A percentile compares a stretch with the other conserved stretches of the same genome.
Conservation (phyloP, 805 yeast genomes). For the Nakazawaea pomicola region DNA sequence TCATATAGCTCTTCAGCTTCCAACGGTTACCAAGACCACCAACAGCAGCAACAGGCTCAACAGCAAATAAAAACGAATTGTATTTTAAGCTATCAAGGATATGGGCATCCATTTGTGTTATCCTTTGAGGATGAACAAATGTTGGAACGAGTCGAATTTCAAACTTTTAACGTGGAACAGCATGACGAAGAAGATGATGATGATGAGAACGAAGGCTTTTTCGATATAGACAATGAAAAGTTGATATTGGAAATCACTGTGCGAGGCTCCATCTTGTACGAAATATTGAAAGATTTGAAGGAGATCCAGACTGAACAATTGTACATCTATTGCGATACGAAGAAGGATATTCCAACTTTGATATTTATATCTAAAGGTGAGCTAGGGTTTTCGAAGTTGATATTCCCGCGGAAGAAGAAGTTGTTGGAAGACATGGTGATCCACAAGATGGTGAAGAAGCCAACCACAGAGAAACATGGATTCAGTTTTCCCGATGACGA, state of each 20-base stretch:
- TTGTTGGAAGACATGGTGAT: constrained; percentile 58
- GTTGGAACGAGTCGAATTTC: constrained; percentile 54
- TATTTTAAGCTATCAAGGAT: constrained; percentile 42
- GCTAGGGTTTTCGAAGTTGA: constrained; percentile 65
- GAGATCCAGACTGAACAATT: constrained; percentile 50
- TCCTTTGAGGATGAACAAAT: constrained; percentile 48
- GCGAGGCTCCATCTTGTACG: constrained; percentile 46
- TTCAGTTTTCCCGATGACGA: constrained; percentile 18
- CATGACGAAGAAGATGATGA: constrained; percentile 17
- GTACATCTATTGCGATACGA: constrained; percentile 37
- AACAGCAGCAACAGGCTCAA: constrained; percentile 3
- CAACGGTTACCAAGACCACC: constrained; percentile 15
- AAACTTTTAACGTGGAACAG: constrained; percentile 33
- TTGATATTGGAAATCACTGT: constrained; percentile 48
- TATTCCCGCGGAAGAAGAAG: constrained; percentile 57
- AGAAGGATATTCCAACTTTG: constrained; percentile 28
- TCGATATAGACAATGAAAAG: constrained; percentile 38
- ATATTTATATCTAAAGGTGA: constrained; percentile 65
- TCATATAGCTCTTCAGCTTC: constrained; percentile 18
- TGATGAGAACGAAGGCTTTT: constrained; percentile 9
- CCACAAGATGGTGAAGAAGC: constrained; percentile 19
- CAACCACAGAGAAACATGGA: constrained; percentile 26
- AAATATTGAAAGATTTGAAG: constrained; percentile 50
- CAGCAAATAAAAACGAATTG: constrained; percentile 33
- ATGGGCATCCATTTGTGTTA: constrained; percentile 49